These are phyloP conservation scores for Buxus sempervirens DNA, from an alignment of 164 flowering plant genomes.

Conservation along the genomic window DNA sequence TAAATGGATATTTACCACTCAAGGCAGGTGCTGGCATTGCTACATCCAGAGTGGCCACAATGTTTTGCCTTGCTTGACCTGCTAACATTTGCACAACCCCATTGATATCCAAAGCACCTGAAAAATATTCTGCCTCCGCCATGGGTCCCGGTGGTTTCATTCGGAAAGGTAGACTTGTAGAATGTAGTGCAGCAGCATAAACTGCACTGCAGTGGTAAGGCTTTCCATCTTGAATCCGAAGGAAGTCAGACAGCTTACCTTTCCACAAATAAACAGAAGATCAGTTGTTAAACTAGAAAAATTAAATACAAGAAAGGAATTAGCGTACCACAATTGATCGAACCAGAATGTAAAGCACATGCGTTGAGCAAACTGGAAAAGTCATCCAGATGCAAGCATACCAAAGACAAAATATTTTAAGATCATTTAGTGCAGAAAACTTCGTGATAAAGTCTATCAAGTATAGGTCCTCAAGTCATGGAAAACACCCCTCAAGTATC, in stretches of 20 bases:
- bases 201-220: slow-evolving; percentile 82
- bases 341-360: not conserved
- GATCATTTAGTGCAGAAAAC: not conserved
- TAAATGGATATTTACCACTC: slow-evolving; percentile 37
- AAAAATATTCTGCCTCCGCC: slow-evolving; percentile 29
- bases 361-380: not conserved
- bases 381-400: not conserved
- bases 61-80: slow-evolving; percentile 72
- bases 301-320: not conserved
- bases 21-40: slow-evolving; percentile 86
- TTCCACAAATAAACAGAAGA: slow-evolving; percentile 13
- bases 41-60: slow-evolving; percentile 65
- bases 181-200: slow-evolving; percentile 88
- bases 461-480: too few species aligned
- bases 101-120: slow-evolving; percentile 61
- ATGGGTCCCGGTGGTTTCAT: slow-evolving; percentile 57
- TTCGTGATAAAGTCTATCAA: too few species aligned
- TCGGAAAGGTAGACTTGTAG: slow-evolving; percentile 71
- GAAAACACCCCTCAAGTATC: too few species aligned
- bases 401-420: not conserved
- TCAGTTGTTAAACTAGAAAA: not conserved
- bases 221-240: slow-evolving; percentile 56
- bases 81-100: slow-evolving; percentile 56
- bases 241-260: slow-evolving; percentile 66
- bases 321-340: not conserved